Evolutionary conservation across 176 grass and related monocot species (phyloP).

Genomic region (Dactylis glomerata): DNA sequence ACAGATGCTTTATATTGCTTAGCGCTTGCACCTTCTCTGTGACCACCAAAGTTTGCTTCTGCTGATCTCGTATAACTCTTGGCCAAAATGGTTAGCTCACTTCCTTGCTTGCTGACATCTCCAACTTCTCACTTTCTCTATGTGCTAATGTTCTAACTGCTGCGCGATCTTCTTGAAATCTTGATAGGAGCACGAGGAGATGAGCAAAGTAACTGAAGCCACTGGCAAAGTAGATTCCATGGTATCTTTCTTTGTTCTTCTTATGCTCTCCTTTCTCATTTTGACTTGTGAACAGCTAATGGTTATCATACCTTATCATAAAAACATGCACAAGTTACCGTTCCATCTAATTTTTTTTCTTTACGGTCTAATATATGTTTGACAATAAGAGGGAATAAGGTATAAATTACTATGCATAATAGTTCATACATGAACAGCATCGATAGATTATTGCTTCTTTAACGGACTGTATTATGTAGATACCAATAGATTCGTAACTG

Average conservation of each 20-base stretch:
- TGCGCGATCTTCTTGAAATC: constrained; percentile 5
- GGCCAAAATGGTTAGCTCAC: constrained; percentile 41
- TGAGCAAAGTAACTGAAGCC: constrained; percentile 37
- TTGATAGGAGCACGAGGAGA: constrained; percentile 38
- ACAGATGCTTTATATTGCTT: constrained; percentile 27
- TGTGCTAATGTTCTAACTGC: background rate
- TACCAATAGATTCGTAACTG: background rate
- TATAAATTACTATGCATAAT: background rate
- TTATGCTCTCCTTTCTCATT: background rate
- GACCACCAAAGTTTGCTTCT: background rate
- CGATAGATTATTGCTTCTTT: background rate
- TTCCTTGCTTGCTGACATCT: background rate
- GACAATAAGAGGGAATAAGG: background rate
- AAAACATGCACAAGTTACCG: background rate
- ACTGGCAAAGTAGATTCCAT: constrained; percentile 21
- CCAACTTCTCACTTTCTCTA: background rate
- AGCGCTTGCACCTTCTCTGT: background rate
- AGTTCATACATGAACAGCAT: background rate
- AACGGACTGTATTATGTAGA: background rate
- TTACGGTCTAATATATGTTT: background rate
- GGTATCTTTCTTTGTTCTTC: constrained; percentile 24
- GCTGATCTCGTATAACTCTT: background rate
- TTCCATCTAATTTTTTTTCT: background rate
- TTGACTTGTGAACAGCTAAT: background rate
- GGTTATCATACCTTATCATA: background rate